phyloP scores from a whole-genome alignment of 2,329 filamentous ascomycete species.

The Paracoccidioides lutzii region DNA sequence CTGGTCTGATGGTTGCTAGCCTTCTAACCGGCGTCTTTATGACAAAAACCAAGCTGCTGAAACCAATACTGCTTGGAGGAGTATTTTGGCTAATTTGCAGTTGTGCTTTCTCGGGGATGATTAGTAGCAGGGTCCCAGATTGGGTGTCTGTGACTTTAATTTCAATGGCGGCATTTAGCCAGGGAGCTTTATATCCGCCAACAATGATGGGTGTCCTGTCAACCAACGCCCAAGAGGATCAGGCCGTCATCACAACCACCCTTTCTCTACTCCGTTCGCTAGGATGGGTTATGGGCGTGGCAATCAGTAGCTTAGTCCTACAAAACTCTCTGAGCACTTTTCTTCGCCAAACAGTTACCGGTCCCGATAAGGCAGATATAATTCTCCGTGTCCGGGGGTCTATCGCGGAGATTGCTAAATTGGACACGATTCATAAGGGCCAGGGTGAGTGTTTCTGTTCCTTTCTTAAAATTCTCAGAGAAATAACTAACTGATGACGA shows the following conservation, averaged over 20 bases:
- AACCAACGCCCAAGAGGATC: conserved; percentile 45
- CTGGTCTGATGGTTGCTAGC: conserved; percentile 43
- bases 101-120: conserved; percentile 36
- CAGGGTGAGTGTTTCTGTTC: conserved; percentile 28
- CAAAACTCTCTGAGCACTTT: conserved; percentile 55
- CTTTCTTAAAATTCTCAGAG: neutral
- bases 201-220: conserved; percentile 52
- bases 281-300: conserved; percentile 59
- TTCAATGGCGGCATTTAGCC: conserved; percentile 43
- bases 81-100: conserved; percentile 39
- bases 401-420: conserved; percentile 33
- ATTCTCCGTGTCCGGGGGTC: conserved; percentile 40
- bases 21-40: conserved; percentile 50
- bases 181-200: conserved; percentile 52
- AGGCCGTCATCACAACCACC: conserved; percentile 57
- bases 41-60: conserved; percentile 46
- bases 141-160: conserved; percentile 44
- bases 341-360: conserved; percentile 46
- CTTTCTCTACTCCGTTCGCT: conserved; percentile 58
- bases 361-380: conserved; percentile 42
- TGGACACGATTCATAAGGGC: conserved; percentile 32
- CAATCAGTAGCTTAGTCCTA: conserved; percentile 55
- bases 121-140: conserved; percentile 40
- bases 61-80: conserved; percentile 46
- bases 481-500: neutral